phyloP scores from a whole-genome alignment of 116 monocot genomes.

The Dioscorea cayenensis region DNA sequence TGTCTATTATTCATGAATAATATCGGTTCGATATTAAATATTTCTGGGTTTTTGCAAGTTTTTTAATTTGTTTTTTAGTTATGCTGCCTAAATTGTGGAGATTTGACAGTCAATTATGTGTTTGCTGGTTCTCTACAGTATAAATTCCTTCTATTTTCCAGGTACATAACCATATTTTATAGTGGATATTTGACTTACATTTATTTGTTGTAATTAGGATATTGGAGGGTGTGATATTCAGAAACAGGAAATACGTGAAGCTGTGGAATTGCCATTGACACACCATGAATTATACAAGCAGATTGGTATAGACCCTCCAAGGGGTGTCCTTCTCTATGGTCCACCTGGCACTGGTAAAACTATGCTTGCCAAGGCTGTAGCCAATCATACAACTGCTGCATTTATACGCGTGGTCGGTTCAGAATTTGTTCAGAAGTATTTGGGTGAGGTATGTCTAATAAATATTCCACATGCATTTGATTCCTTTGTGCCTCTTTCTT shows the following conservation, averaged over 20 bases:
- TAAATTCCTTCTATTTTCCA: neutral
- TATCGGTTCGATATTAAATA: too few relatives aligned
- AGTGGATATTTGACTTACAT: neutral
- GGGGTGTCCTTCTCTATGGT: constrained; percentile 96
- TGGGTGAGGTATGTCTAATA: constrained; percentile 76
- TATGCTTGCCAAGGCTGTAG: constrained; percentile 99
- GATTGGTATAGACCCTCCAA: constrained; percentile 97
- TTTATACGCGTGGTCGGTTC: constrained; percentile 99
- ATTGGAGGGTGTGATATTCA: constrained; percentile 99
- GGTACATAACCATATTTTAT: neutral
- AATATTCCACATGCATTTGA: neutral
- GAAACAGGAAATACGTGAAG: constrained; percentile 99
- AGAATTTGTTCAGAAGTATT: constrained; percentile 99
- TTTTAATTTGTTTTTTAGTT: too few relatives aligned
- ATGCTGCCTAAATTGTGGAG: too few relatives aligned
- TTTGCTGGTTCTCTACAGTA: neutral
- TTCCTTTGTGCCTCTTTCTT: neutral
- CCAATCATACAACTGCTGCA: constrained; percentile 98
- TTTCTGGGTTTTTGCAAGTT: too few relatives aligned
- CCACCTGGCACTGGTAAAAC: constrained; percentile 99
- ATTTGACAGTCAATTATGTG: too few relatives aligned
- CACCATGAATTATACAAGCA: constrained; percentile 99
- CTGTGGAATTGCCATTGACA: constrained; percentile 92
- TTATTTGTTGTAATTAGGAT: constrained; percentile 45
- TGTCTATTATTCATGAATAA: too few relatives aligned